A percentile compares a stretch with the other conserved stretches of the same genome.
Conservation (phyloP, 2,329 filamentous ascomycete species). For the Verticillium nubilum region DNA sequence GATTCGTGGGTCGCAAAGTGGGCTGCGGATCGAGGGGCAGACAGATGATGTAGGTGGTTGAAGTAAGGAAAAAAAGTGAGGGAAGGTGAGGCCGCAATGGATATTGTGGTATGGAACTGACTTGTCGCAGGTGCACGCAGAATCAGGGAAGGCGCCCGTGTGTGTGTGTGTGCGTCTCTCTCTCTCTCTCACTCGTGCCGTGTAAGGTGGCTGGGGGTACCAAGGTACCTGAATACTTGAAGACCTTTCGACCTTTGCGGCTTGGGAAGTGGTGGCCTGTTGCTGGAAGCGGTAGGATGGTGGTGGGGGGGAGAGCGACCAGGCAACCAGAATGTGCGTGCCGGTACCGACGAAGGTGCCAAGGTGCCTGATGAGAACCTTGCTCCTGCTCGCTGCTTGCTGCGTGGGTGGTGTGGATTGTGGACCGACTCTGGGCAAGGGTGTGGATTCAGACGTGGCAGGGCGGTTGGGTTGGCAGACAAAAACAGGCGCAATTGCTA, state of each 20-base stretch:
- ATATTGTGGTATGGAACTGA: background rate
- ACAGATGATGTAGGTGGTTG: background rate
- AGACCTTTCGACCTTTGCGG: background rate
- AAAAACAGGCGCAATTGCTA: background rate
- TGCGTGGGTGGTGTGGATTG: background rate
- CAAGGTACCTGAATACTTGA: background rate
- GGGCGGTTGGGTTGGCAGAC: background rate
- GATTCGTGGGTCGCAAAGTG: background rate
- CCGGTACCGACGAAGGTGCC: background rate
- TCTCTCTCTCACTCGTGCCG: background rate
- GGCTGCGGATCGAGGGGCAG: background rate
- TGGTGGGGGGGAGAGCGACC: background rate
- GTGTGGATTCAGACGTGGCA: background rate
- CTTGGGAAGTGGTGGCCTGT: background rate
- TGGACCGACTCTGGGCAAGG: background rate
- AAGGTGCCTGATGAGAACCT: background rate
- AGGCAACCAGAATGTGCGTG: background rate
- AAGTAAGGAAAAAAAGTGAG: background rate
- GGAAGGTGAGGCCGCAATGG: background rate
- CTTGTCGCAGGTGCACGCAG: background rate
- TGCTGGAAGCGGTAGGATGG: background rate
- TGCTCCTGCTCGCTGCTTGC: background rate
- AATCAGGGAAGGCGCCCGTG: background rate
- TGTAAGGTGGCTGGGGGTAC: background rate
- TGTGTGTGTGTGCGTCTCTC: too few species aligned